Evolutionary conservation across 2,329 filamentous ascomycete species (phyloP), one percentile per base, ranked within the genome.

Genomic region (Arachnomyces sp.): DNA sequence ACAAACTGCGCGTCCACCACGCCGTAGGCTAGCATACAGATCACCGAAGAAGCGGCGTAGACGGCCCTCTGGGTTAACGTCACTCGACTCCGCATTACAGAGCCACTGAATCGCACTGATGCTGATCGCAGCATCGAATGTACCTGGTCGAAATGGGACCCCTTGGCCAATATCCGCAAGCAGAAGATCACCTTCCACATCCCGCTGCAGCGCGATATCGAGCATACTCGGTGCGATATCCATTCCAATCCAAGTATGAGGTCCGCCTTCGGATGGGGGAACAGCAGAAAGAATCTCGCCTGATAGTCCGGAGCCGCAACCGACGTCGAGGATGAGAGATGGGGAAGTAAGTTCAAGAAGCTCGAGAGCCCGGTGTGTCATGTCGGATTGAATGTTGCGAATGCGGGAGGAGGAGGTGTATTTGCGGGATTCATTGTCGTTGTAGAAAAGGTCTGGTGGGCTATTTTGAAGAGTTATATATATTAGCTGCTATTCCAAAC

Each of bases 61-160:
- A 4, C 92, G 72, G 0, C 84, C 86, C 18, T 84, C 77, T 1
- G 88, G 84, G 1, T 77, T 85, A 0, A 92, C 89, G 36, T 93
- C 87, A 57, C 79, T 86, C 44, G 77, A 85, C 62, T 96, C 92
- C 31, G 90, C 92, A 62, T 95, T 96, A 64, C 92, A 98, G 21
- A 98, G 73, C 92, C 92, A 98, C 64, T 98, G 92, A n/a, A 98
- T 84, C 1, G 92, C 92, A 52, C 80, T 87, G 59, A 98, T 96
- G 56, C 82, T 88, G 53, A 98, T 88, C 15, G 92, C 92, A 0
- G 90, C 92, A 60, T 98, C 92, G 58, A 98, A 98, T 0, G 82
- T 79, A 25, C 92, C 92, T 0, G 92, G 78, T 12, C 92, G 81
- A 61, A 98, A 98, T 0, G 92, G 92, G 0, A 98, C 79, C 1